Base-by-base conservation (phyloP, 352 stramenopile species). In the Globisporangium splendens region DNA sequence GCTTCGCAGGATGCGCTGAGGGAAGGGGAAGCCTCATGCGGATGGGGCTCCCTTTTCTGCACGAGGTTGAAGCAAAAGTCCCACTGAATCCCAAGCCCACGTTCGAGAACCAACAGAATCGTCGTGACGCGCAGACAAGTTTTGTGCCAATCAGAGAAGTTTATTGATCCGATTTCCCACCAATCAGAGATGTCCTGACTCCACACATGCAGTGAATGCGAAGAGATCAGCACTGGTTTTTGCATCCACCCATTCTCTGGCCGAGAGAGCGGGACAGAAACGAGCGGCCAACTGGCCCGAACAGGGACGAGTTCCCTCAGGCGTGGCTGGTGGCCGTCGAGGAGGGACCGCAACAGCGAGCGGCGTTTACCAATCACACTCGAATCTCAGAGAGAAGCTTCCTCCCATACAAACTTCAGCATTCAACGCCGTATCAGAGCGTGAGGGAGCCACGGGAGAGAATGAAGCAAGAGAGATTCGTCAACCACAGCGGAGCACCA, bases 51-150 rank as follows among this genome's bases (percentile, higher is more conserved):
- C 24, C 5, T 60, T 46, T 48, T 67, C 33, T 77, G 70, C 24
- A n/a, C 48, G 47, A 67, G 59, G 63, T 82, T 82, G 73, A 82
- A 82, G 73, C 60, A 13, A 3, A 38, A n/a, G 24, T 31, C 24
- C 24, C 24, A 31, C 24, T 31, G 22, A 33, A 43, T 17, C 38
- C 38, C 2, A 8, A 43, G 38, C 1, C 38, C 38, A 43, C 17
- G 31, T 58, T 31, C 53, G 41, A 51, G 54, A 60, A 44, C 54
- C 54, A 60, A 46, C 54, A 43, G 31, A 59, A 59, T 59, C 42
- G 53, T 50, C 41, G n/a, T 33, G 0, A 20, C 44, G 41, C 14
- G 38, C 33, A 24, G 10, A 38, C n/a, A 11, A 11, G 14, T 15
- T 52, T 47, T 21, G 12, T 8, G 35, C 50, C 50, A 56, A 56